Base-by-base conservation (phyloP, 768 basidiomycete species). In the Calocera viscosa region DNA sequence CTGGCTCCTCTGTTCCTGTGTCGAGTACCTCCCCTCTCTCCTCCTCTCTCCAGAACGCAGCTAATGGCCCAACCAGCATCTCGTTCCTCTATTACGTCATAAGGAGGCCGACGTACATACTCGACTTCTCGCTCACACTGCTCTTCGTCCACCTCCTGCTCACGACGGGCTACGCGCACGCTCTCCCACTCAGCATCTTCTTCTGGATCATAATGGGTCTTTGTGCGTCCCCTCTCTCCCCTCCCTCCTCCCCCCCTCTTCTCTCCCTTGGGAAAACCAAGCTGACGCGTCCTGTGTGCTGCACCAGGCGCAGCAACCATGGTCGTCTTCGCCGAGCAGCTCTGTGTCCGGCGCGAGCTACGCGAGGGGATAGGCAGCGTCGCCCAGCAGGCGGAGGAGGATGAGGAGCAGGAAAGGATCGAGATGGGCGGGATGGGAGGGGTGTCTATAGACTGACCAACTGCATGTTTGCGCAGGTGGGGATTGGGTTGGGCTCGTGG, bases 121-220 rank as follows among this genome's bases (percentile, higher is more conserved):
- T 99, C 71, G 96, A 99, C 78, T 96, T 96, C 77, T 82, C 91
- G 10, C 75, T 95, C 68, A 98, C 96, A 0, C 83, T 98, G 63
- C 78, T 90, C 63, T 90, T 95, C 81, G 90, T 87, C 74, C 96
- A 99, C 76, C 79, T 95, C 67, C 87, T 98, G 66, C 79, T 98
- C 68, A 95, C 96, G 65, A 94, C 91, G 39, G 97, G 97, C 78
- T 93, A 92, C 75, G 84, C 91, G 1, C 84, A 85, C 14, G 81
- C 85, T 16, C 76, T 90, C 73, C 96, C 96, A 7, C 90, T 90
- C 0, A 94, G 92, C 0, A 74, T 91, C 38, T 98, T 95, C 81
- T 97, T 90, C 80, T 99, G 94, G 94, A 72, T 86, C 60, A 81
- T 94, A 64, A 80, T 94, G 74, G 76, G 83, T n/a, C 16, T 47